Evolutionary conservation across 192 early-diverging fungal genomes (phyloP), one percentile per base, ranked within the genome.

Genomic region (Borealophlyctis nickersoniae): DNA sequence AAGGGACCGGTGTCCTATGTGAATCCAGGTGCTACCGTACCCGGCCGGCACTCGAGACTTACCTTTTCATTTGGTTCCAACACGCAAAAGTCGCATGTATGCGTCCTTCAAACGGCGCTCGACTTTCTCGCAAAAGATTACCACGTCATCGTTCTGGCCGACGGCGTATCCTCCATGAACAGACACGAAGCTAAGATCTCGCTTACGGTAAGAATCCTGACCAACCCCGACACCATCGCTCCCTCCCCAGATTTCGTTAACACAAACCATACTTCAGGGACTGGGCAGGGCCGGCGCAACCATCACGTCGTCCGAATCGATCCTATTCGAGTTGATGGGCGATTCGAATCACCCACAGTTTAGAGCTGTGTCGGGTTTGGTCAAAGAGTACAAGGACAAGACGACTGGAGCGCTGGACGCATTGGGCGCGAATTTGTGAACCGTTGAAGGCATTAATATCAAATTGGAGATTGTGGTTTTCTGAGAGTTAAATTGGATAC

Each of bases 1-100:
- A 81, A 51, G 35, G 26, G 19, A n/a, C n/a, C n/a, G n/a, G n/a
- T 34, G 26, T 32, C 16, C n/a, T n/a, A n/a, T n/a, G n/a, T n/a
- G n/a, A n/a, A n/a, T n/a, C n/a, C n/a, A n/a, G n/a, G n/a, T n/a
- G n/a, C n/a, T n/a, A n/a, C n/a, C n/a, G n/a, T n/a, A n/a, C n/a
- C n/a, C n/a, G n/a, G n/a, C n/a, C n/a, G n/a, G n/a, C n/a, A n/a
- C n/a, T n/a, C n/a, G n/a, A n/a, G n/a, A n/a, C n/a, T n/a, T n/a
- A n/a, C n/a, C n/a, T n/a, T n/a, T n/a, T n/a, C n/a, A n/a, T n/a
- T n/a, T n/a, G n/a, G n/a, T n/a, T n/a, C n/a, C n/a, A n/a, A n/a
- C n/a, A n/a, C n/a, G n/a, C n/a, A n/a, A n/a, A n/a, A n/a, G n/a
- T 82, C 91, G 14, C 96, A 98, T 68, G 95, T 98, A 3, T 98